Evolutionary conservation across 306 rosid genomes (phyloP).

Genomic region (Gastrolobium bilobum): DNA sequence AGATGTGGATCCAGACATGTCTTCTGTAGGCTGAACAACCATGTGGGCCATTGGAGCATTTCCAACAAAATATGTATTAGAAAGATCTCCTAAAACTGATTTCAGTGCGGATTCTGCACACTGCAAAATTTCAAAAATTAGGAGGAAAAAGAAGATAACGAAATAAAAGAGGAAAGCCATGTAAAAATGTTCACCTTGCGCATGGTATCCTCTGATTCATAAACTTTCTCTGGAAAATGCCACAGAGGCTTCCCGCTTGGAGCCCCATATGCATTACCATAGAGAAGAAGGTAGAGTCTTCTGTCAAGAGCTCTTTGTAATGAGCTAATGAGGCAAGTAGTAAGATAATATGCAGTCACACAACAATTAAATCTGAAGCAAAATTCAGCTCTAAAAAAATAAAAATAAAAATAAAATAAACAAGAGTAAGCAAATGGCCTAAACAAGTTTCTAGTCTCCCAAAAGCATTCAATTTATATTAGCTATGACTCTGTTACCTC

Average conservation of each 20-base stretch:
- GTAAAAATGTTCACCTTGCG: slow-evolving; percentile 63
- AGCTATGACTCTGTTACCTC: background rate
- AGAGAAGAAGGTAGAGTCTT: slow-evolving; percentile 85
- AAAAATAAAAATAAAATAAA: background rate
- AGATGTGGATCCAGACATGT: slow-evolving; percentile 52
- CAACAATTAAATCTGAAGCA: slow-evolving; percentile 23
- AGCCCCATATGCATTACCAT: slow-evolving; percentile 64
- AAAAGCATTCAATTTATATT: background rate
- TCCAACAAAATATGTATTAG: slow-evolving; percentile 91
- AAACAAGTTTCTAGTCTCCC: slow-evolving; percentile 3
- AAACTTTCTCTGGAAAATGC: slow-evolving; percentile 90
- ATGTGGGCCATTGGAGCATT: slow-evolving; percentile 95
- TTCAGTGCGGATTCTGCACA: slow-evolving; percentile 89
- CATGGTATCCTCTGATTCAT: slow-evolving; percentile 83
- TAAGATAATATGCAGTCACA: slow-evolving; percentile 16
- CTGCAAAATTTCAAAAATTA: slow-evolving; percentile 54
- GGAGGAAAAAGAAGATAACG: slow-evolving; percentile 16
- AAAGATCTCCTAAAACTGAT: slow-evolving; percentile 83
- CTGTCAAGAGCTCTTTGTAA: slow-evolving; percentile 92
- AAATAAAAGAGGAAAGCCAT: slow-evolving; percentile 30
- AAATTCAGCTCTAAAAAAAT: slow-evolving; percentile 24
- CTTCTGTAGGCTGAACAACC: slow-evolving; percentile 65
- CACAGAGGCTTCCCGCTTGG: slow-evolving; percentile 72
- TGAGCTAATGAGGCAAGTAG: slow-evolving; percentile 65
- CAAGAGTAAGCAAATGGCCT: slow-evolving; percentile 10